Evolutionary conservation across 768 basidiomycete genomes (phyloP).

Genomic region (Rhodosporidiobolus odoratus): DNA sequence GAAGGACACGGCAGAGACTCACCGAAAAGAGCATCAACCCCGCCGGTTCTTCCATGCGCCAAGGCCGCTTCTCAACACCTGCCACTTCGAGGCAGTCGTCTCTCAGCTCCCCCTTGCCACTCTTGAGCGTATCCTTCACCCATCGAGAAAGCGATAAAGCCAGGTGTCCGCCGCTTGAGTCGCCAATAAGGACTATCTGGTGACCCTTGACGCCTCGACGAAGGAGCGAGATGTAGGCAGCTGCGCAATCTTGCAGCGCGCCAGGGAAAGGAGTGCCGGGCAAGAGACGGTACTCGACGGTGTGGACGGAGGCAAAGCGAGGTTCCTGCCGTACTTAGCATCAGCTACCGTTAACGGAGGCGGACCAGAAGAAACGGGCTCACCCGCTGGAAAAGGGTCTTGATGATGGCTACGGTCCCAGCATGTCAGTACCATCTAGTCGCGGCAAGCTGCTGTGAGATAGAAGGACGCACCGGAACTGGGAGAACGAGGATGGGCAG

Average conservation of each 20-base stretch:
- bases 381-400: constrained; percentile 30
- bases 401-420: neutral
- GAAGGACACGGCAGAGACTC: neutral
- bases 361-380: neutral
- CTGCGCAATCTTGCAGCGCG: constrained; percentile 66
- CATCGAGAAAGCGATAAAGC: constrained; percentile 48
- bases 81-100: neutral
- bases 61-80: neutral
- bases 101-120: neutral
- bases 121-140: constrained; percentile 24
- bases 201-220: constrained; percentile 7
- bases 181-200: constrained; percentile 64
- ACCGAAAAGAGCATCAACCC: constrained; percentile 33
- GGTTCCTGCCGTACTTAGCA: neutral
- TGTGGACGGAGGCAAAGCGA: constrained; percentile 9
- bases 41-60: neutral
- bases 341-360: constrained; percentile 16
- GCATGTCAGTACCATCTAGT: constrained; percentile 18
- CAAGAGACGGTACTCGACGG: constrained; percentile 64
- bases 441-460: neutral
- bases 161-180: constrained; percentile 74
- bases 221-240: constrained; percentile 67
- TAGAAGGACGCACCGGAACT: constrained; percentile 23
- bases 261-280: constrained; percentile 60
- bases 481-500: constrained; percentile 13